phyloP scores from a whole-genome alignment of 495 filamentous ascomycete species.

The Xylaria bambusicola region DNA sequence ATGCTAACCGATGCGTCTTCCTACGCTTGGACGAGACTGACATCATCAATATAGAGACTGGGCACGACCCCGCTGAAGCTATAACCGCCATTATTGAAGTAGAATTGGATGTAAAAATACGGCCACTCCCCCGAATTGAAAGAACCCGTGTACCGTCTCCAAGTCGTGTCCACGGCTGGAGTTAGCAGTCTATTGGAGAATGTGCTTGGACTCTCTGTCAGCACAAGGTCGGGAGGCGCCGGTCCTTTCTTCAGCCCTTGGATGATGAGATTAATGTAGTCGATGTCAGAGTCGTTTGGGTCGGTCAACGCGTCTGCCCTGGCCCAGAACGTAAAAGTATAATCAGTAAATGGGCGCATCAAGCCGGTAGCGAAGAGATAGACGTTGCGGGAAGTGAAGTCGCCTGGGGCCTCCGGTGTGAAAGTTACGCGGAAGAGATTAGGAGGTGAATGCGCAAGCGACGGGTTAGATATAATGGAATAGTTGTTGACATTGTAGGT shows the following conservation, averaged over 20 bases:
- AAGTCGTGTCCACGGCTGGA: conserved; percentile 7
- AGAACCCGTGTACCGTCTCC: conserved; percentile 9
- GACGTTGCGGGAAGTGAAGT: neutral
- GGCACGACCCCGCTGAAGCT: conserved; percentile 2
- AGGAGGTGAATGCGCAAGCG: conserved; percentile 1
- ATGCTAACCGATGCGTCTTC: neutral
- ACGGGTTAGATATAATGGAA: neutral
- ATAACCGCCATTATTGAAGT: conserved; percentile 10
- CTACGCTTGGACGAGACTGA: conserved; percentile 6
- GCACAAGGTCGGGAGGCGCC: neutral
- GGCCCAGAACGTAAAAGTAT: conserved; percentile 10
- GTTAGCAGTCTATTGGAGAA: neutral
- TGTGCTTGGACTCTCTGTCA: conserved; percentile 9
- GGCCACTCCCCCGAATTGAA: conserved; percentile 14
- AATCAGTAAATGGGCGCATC: conserved; percentile 6
- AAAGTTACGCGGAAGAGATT: conserved; percentile 10
- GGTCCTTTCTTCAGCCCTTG: conserved; percentile 7
- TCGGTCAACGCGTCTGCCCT: neutral
- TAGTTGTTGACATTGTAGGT: conserved; percentile 5
- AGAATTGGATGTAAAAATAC: conserved; percentile 10
- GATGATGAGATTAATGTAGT: conserved; percentile 13
- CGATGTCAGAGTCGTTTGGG: conserved; percentile 2
- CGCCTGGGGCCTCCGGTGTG: neutral
- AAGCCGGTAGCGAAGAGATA: conserved; percentile 3
- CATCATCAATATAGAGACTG: conserved; percentile 6